Conservation (phyloP, 2,329 filamentous ascomycete species). For the Fusarium sp. region DNA sequence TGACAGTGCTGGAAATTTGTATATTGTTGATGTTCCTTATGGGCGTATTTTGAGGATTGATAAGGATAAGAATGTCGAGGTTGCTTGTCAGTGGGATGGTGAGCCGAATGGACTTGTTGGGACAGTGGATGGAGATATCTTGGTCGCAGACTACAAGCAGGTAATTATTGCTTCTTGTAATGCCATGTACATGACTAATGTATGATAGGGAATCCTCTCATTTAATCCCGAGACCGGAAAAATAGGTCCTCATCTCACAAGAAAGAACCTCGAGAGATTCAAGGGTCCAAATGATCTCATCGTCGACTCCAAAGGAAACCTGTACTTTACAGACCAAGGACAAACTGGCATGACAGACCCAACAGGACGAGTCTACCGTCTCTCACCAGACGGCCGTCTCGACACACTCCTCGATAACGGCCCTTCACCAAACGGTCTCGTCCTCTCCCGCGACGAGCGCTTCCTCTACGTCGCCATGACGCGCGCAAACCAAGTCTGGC, state of each 20-base stretch:
- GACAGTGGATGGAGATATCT: slow-evolving; percentile 48
- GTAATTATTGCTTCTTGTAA: slow-evolving; percentile 33
- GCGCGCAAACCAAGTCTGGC: slow-evolving; percentile 55
- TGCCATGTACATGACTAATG: not conserved
- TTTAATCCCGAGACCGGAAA: slow-evolving; percentile 48
- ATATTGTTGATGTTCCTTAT: slow-evolving; percentile 54
- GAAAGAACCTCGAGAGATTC: slow-evolving; percentile 56
- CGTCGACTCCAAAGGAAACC: slow-evolving; percentile 50
- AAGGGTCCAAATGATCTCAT: slow-evolving; percentile 58
- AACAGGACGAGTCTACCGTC: slow-evolving; percentile 54
- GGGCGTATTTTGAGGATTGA: slow-evolving; percentile 53
- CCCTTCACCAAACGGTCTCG: slow-evolving; percentile 54
- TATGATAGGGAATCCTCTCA: slow-evolving; percentile 50
- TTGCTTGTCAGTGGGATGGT: slow-evolving; percentile 53
- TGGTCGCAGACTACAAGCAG: slow-evolving; percentile 57
- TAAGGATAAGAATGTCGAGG: slow-evolving; percentile 43
- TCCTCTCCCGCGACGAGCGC: slow-evolving; percentile 52
- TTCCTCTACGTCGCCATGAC: slow-evolving; percentile 56
- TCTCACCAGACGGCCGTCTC: slow-evolving; percentile 50
- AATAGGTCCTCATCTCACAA: slow-evolving; percentile 48
- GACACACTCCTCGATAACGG: slow-evolving; percentile 54
- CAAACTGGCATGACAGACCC: slow-evolving; percentile 57
- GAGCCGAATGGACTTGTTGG: slow-evolving; percentile 55
- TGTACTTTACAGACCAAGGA: slow-evolving; percentile 59
- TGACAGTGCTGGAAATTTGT: slow-evolving; percentile 50